Conservation (phyloP, 2,329 filamentous ascomycete genomes). For the Cladosporium velox region DNA sequence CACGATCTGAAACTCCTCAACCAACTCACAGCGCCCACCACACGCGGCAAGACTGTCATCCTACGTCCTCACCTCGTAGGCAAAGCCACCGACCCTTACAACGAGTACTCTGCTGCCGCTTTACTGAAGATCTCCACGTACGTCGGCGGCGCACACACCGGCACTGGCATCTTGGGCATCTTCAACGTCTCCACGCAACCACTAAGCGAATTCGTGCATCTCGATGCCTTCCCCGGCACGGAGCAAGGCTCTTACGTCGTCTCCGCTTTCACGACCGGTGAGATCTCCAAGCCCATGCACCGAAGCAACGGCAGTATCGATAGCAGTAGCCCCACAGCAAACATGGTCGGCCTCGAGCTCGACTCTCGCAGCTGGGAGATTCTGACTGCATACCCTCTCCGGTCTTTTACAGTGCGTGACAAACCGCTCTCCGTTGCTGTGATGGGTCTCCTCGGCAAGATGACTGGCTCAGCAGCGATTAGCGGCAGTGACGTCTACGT, state of each 20-base stretch:
- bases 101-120: slow-evolving; percentile 69
- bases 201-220: slow-evolving; percentile 67
- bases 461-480: slow-evolving; percentile 83
- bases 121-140: slow-evolving; percentile 80
- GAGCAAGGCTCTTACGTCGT: slow-evolving; percentile 67
- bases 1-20: slow-evolving; percentile 74
- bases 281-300: slow-evolving; percentile 57
- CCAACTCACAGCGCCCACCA: slow-evolving; percentile 77
- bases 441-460: slow-evolving; percentile 80
- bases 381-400: slow-evolving; percentile 70
- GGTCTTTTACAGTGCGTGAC: slow-evolving; percentile 51
- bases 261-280: slow-evolving; percentile 68
- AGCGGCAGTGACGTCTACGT: slow-evolving; percentile 62
- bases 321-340: slow-evolving; percentile 39
- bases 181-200: slow-evolving; percentile 74
- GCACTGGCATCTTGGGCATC: slow-evolving; percentile 75
- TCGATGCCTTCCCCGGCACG: slow-evolving; percentile 74
- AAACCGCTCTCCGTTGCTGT: slow-evolving; percentile 61
- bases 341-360: slow-evolving; percentile 64
- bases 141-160: slow-evolving; percentile 66
- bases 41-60: slow-evolving; percentile 72
- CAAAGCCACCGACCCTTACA: slow-evolving; percentile 72
- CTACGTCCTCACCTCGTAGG: slow-evolving; percentile 76
- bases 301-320: background rate
- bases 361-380: slow-evolving; percentile 75